Evolutionary conservation across 164 flowering plant genomes (phyloP).

Genomic region (Saururus chinensis): DNA sequence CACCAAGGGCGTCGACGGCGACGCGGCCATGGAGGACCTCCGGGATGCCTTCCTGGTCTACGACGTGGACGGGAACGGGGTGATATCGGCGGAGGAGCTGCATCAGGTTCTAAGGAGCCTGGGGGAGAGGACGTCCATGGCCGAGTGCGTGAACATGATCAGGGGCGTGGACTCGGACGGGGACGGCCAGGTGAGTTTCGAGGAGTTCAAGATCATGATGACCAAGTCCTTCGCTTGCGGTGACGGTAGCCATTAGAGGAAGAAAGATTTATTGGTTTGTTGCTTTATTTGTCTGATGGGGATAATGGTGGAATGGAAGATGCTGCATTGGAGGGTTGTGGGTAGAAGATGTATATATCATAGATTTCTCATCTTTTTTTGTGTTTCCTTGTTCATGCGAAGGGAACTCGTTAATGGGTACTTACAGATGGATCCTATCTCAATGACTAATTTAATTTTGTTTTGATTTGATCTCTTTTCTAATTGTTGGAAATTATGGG

Average conservation of each 20-base stretch:
- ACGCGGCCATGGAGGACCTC: conserved; percentile 32
- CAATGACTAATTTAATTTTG: too few relatives aligned
- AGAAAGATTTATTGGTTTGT: too few relatives aligned
- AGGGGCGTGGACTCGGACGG: conserved; percentile 56
- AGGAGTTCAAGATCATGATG: conserved; percentile 74
- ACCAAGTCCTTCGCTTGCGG: conserved; percentile 15
- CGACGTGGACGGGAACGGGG: conserved; percentile 64
- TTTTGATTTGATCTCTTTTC: too few relatives aligned
- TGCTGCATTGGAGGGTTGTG: conserved; percentile 1
- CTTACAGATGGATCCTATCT: too few relatives aligned
- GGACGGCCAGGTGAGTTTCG: conserved; percentile 53
- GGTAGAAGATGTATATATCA: too few relatives aligned
- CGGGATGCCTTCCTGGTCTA: conserved; percentile 58
- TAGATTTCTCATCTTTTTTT: too few relatives aligned
- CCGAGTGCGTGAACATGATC: conserved; percentile 69
- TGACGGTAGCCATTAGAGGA: not conserved
- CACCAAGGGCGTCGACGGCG: conserved; percentile 40
- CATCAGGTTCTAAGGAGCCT: conserved; percentile 42
- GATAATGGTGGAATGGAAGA: conserved; percentile 11
- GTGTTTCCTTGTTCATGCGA: too few relatives aligned
- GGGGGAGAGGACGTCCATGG: conserved; percentile 50
- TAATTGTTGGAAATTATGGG: too few relatives aligned
- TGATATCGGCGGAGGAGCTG: conserved; percentile 64
- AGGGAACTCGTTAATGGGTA: too few relatives aligned
- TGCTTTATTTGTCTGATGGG: not conserved